Conservation (phyloP, 257 asterid genomes). For the Ehretia macrophylla region DNA sequence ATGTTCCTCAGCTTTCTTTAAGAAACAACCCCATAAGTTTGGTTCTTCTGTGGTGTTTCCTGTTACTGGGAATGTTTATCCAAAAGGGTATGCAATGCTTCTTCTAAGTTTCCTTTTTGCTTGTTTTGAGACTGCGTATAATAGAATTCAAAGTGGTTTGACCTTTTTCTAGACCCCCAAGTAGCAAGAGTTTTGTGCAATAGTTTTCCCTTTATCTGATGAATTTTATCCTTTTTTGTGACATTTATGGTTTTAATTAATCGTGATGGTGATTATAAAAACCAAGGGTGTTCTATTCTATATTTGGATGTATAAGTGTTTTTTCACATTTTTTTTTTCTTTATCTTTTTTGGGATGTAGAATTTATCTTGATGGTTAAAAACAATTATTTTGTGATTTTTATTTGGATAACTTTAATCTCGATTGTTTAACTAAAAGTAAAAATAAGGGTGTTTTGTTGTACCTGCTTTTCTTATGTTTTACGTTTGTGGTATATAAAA, state of each 20-base stretch:
- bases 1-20: not conserved
- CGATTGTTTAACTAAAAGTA: too few relatives aligned
- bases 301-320: too few relatives aligned
- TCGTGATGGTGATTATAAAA: not conserved
- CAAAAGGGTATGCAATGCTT: slow-evolving; percentile 49
- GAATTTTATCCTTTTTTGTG: not conserved
- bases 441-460: not conserved
- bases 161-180: not conserved
- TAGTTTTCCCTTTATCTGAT: not conserved
- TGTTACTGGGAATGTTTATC: slow-evolving; percentile 79
- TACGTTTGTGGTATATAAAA: not conserved
- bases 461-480: not conserved
- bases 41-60: slow-evolving; percentile 71
- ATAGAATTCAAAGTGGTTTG: slow-evolving; percentile 1
- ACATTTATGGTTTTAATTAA: not conserved
- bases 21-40: not conserved
- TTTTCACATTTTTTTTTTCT: too few relatives aligned
- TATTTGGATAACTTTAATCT: too few relatives aligned
- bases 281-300: too few relatives aligned
- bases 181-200: too few relatives aligned
- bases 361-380: too few relatives aligned
- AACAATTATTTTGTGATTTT: too few relatives aligned
- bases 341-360: too few relatives aligned
- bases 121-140: not conserved
- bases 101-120: not conserved